Evolutionary conservation across 2,329 filamentous ascomycete species (phyloP), one percentile per base, ranked within the genome.

Genomic region (Cordyceps tenuipes): DNA sequence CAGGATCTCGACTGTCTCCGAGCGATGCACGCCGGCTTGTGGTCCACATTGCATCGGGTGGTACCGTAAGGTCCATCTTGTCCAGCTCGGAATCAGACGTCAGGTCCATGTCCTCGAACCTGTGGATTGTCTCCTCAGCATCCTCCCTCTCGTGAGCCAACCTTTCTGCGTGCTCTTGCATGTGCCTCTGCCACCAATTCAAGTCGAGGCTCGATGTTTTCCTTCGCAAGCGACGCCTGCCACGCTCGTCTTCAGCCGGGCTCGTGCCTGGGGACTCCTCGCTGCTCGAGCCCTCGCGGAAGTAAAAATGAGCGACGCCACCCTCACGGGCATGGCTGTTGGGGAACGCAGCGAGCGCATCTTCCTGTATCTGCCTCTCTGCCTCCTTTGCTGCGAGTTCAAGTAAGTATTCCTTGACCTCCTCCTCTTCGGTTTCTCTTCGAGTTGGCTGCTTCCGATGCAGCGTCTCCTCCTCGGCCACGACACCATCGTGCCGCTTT

Each of bases 371-470:
- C 70, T 93, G 88, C 68, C 86, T 85, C 70, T 94, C 87, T 9
- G 89, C 89, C 68, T 91, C 87, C 68, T 86, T 87, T 55, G 89
- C 89, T 48, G 91, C 90, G 61, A 96, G 77, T 60, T 89, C 85
- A 61, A 96, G 81, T 59, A 96, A 75, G 71, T 92, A 92, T 43
- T 86, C 85, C 56, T 88, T 85, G 66, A 89, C 88, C 63, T 83
- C 82, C 63, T 90, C 89, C 68, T 94, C 89, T 64, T 89, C 87
- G 61, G 82, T 83, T 80, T 91, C 79, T 77, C 88, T 72, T 76
- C 86, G 79, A 29, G 71, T 73, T 31, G 71, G 70, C 56, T 77
- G 76, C 53, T 68, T 68, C 19, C 68, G 71, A 53, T 73, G 71
- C 13, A 47, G 5, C 5, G 8, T 15, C 29, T 59, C 57, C 12